A percentile compares a stretch with the other conserved stretches of the same genome.
These are phyloP conservation scores for Hylodesmum podocarpum DNA, from an alignment of 306 rosid genomes.

Conservation along the genomic window DNA sequence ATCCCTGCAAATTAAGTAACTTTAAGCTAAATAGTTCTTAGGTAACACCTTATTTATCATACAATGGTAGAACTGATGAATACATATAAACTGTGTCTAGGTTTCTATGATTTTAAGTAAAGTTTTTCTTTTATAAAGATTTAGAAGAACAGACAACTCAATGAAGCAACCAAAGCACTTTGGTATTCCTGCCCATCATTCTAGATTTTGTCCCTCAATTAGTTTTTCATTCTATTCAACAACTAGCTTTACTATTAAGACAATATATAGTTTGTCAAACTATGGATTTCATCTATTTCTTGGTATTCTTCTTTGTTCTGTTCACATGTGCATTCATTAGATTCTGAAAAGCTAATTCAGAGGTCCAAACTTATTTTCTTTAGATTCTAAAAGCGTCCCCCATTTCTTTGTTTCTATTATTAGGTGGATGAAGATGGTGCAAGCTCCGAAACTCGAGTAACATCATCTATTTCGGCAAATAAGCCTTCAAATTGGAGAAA, in stretches of 20 bases:
- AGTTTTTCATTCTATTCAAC: neutral
- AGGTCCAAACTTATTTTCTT: slow-evolving; percentile 3
- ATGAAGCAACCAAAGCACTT: neutral
- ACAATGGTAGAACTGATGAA: neutral
- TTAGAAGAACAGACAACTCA: neutral
- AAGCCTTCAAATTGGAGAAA: slow-evolving; percentile 37
- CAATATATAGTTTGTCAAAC: neutral
- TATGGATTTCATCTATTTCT: neutral
- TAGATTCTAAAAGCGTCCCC: slow-evolving; percentile 8
- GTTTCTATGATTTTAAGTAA: neutral
- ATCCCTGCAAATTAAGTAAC: neutral
- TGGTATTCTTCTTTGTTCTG: neutral
- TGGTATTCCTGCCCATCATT: neutral
- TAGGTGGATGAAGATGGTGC: slow-evolving; percentile 61
- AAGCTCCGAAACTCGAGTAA: slow-evolving; percentile 26
- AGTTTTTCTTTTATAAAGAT: neutral
- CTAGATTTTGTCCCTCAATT: neutral
- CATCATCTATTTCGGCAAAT: slow-evolving; percentile 33
- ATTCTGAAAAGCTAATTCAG: neutral
- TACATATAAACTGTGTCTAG: neutral
- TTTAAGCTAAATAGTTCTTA: neutral
- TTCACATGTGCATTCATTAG: neutral
- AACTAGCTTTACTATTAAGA: neutral
- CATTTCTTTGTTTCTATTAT: slow-evolving; percentile 20
- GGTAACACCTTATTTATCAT: neutral